Conservation (phyloP, 2,329 filamentous ascomycete species). For the Xylariaceae sp. region DNA sequence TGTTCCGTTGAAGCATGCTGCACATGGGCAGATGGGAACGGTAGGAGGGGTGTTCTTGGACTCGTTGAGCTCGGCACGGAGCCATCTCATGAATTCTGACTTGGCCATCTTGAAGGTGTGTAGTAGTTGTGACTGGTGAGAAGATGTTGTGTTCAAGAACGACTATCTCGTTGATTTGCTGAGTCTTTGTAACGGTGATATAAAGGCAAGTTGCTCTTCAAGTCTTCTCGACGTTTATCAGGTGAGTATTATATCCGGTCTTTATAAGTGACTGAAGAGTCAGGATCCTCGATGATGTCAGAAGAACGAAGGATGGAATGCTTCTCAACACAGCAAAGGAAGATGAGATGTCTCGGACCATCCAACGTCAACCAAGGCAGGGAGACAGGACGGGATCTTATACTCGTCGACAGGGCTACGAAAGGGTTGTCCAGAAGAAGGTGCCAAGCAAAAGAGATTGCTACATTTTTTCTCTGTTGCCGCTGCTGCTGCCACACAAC, state of each 20-base stretch:
- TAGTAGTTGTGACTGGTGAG: not conserved
- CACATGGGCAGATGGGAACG: slow-evolving; percentile 26
- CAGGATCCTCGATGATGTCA: not conserved
- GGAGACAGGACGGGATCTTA: slow-evolving; percentile 3
- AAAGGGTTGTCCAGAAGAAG: too few relatives aligned
- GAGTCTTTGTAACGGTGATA: not conserved
- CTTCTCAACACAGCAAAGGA: not conserved
- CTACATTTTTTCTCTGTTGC: not conserved
- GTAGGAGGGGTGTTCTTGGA: slow-evolving; percentile 15
- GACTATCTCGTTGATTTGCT: not conserved
- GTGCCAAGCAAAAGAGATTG: not conserved
- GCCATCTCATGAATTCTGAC: slow-evolving; percentile 24
- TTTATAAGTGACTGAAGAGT: not conserved
- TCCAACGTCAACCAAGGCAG: not conserved
- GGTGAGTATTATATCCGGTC: not conserved
- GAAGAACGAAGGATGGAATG: not conserved
- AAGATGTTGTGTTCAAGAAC: not conserved
- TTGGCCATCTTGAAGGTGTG: slow-evolving; percentile 16
- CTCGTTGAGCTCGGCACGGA: slow-evolving; percentile 24
- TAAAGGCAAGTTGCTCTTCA: not conserved
- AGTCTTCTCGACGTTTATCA: not conserved
- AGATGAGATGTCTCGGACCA: not conserved
- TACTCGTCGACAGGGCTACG: not conserved
- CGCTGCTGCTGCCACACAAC: too few relatives aligned
- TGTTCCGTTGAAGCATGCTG: slow-evolving; percentile 27